Evolutionary conservation across 2,329 filamentous ascomycete species (phyloP).

Genomic region (Gaeumannomyces sp.): DNA sequence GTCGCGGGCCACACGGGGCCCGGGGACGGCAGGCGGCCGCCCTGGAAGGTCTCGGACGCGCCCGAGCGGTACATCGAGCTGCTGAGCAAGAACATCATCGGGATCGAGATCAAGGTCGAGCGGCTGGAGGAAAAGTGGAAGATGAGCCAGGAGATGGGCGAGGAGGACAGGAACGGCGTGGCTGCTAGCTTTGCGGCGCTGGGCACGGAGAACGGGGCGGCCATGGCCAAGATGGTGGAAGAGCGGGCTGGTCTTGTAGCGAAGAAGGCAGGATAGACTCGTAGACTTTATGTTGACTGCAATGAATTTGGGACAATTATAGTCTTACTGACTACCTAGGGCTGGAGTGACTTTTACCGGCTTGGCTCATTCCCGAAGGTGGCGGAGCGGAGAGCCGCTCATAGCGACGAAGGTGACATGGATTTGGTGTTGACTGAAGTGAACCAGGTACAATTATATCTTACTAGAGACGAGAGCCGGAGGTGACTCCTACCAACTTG

Average conservation of each 20-base stretch:
- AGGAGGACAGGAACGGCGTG: conserved; percentile 50
- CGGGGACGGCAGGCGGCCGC: conserved; percentile 47
- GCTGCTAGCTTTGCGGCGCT: conserved; percentile 45
- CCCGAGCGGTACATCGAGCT: conserved; percentile 49
- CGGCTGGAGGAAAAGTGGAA: conserved; percentile 57
- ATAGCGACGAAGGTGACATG: no score
- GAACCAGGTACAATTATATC: no score
- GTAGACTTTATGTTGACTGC: no score
- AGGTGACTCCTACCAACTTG: no score
- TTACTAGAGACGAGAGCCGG: no score
- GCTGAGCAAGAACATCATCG: conserved; percentile 52
- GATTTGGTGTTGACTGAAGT: no score
- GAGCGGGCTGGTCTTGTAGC: neutral
- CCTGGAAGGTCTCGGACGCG: conserved; percentile 55
- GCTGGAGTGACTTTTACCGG: no score
- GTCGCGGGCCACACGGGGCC: conserved; percentile 50
- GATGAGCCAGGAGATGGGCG: conserved; percentile 56
- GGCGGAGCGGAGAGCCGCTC: no score
- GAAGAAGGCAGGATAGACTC: no score
- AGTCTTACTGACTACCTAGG: no score
- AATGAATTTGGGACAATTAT: no score
- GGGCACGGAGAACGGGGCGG: conserved; percentile 23
- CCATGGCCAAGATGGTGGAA: conserved; percentile 27
- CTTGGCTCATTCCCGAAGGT: no score
- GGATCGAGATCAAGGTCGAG: conserved; percentile 52